Percentiles rank a stretch among this genome's conserved stretches.
These are phyloP conservation scores for Cardamine occulta DNA, from an alignment of 345 rosid genomes.

Conservation along the genomic window DNA sequence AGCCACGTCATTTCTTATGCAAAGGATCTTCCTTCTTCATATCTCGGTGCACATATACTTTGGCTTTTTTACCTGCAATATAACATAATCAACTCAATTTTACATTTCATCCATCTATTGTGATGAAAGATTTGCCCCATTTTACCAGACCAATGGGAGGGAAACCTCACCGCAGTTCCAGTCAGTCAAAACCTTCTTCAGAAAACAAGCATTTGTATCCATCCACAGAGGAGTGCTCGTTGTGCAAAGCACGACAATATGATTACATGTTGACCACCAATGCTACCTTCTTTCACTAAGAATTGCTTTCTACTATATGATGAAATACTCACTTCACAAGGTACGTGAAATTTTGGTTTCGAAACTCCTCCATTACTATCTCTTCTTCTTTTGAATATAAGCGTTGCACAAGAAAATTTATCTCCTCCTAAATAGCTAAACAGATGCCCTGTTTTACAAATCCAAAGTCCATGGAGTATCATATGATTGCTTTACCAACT, in stretches of 20 bases:
- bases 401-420: conserved; percentile 37
- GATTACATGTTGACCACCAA: conserved; percentile 9
- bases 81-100: conserved; percentile 16
- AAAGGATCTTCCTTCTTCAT: conserved; percentile 42
- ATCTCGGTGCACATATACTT: conserved; percentile 69
- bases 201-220: conserved; percentile 76
- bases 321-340: conserved; percentile 68
- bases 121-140: neutral
- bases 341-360: conserved; percentile 70
- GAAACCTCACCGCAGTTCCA: conserved; percentile 53
- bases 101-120: conserved; percentile 15
- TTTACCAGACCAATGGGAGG: conserved; percentile 73
- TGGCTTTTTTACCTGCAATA: conserved; percentile 78
- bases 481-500: neutral
- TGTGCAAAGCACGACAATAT: conserved; percentile 43
- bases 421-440: conserved; percentile 6
- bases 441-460: conserved; percentile 6
- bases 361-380: conserved; percentile 59
- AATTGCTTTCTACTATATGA: conserved; percentile 22
- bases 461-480: neutral
- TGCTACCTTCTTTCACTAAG: no score
- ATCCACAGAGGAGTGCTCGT: conserved; percentile 67
- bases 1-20: conserved; percentile 68
- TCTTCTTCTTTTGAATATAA: conserved; percentile 98
- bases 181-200: conserved; percentile 66